phyloP scores from a whole-genome alignment of 768 basidiomycete genomes.

The Boletus edulis region DNA sequence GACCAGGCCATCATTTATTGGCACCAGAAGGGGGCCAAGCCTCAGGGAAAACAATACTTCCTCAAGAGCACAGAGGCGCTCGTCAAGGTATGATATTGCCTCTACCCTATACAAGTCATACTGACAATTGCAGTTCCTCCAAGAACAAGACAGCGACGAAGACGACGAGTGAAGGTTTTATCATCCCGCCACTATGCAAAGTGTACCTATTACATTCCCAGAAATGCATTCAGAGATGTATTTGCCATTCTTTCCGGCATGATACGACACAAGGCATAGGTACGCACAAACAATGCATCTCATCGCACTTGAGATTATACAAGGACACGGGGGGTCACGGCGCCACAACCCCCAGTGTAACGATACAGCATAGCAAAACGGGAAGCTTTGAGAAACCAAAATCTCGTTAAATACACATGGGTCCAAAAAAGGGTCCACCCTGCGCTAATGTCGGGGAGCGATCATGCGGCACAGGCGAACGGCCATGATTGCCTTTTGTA shows the following conservation, averaged over 20 bases:
- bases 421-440: background rate
- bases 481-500: constrained; percentile 18
- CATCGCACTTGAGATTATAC: background rate
- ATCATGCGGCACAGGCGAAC: constrained; percentile 20
- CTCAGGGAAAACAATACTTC: constrained; percentile 95
- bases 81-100: constrained; percentile 64
- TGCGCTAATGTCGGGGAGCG: background rate
- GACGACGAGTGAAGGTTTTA: constrained; percentile 37
- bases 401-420: background rate
- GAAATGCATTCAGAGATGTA: constrained; percentile 16
- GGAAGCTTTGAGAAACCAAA: background rate
- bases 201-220: constrained; percentile 17
- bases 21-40: constrained; percentile 95
- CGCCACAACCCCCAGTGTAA: background rate
- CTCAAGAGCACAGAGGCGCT: constrained; percentile 82
- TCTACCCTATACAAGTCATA: background rate
- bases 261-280: background rate
- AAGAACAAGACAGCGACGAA: constrained; percentile 78
- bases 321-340: background rate
- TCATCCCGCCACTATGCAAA: background rate
- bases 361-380: background rate
- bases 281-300: constrained; percentile 2
- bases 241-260: background rate
- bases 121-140: constrained; percentile 76
- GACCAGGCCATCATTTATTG: constrained; percentile 98